A percentile compares a stretch with the other conserved stretches of the same genome.
phyloP scores from a whole-genome alignment of 1,284 basidiomycete genomes.

The Mycena sp. region DNA sequence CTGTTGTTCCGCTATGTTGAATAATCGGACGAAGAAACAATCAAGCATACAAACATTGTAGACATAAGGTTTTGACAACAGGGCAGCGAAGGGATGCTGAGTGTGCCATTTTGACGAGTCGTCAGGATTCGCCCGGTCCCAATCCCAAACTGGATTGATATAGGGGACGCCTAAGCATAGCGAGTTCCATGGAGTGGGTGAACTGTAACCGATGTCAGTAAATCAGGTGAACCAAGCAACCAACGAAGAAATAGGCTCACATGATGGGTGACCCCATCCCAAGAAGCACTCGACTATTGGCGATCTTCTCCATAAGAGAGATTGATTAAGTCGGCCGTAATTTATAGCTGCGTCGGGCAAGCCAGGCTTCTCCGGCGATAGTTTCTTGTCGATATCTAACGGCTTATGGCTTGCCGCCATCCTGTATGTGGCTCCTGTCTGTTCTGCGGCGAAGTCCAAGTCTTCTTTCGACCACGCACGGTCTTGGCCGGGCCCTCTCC shows the following conservation, averaged over 20 bases:
- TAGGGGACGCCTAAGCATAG: conserved; percentile 53
- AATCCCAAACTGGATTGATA: conserved; percentile 45
- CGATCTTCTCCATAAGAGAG: conserved; percentile 27
- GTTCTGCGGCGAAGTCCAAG: conserved; percentile 21
- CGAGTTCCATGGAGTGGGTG: conserved; percentile 49
- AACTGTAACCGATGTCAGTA: background rate
- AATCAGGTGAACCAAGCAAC: no score
- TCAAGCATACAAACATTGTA: conserved; percentile 45
- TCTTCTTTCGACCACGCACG: conserved; percentile 27
- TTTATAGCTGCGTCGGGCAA: no score
- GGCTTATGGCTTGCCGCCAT: no score
- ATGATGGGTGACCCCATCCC: conserved; percentile 31
- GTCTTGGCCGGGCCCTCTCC: background rate
- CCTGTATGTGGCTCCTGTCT: background rate
- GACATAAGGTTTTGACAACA: conserved; percentile 42
- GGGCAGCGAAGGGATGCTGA: conserved; percentile 2
- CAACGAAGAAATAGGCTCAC: conserved; percentile 12
- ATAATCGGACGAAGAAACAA: background rate
- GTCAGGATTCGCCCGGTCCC: conserved; percentile 41
- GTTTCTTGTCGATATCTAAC: no score
- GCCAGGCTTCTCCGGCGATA: no score
- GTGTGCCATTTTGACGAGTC: conserved; percentile 44
- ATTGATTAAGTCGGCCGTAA: no score
- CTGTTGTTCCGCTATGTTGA: background rate
- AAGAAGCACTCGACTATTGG: conserved; percentile 25